Percentiles rank a stretch among this genome's conserved stretches.
Evolutionary conservation across 768 basidiomycete genomes (phyloP).

Genomic region (Suillus subluteus): DNA sequence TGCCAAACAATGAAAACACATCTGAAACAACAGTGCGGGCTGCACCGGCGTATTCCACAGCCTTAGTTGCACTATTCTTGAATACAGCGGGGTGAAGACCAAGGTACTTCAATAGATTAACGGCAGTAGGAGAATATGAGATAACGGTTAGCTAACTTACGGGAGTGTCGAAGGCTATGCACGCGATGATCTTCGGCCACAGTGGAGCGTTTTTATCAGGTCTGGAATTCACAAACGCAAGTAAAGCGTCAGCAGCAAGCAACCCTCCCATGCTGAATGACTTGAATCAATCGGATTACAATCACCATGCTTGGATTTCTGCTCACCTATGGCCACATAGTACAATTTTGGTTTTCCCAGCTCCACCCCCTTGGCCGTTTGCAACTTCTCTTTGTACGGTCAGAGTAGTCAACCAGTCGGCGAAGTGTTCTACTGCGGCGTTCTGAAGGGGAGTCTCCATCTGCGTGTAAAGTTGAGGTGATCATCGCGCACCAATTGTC

Average conservation of each 20-base stretch:
- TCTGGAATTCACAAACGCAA: slow-evolving; percentile 70
- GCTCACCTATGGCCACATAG: slow-evolving; percentile 87
- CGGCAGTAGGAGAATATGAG: neutral
- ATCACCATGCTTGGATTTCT: neutral
- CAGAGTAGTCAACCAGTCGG: slow-evolving; percentile 91
- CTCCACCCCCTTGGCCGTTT: slow-evolving; percentile 75
- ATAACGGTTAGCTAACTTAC: slow-evolving; percentile 46
- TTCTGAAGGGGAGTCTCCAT: slow-evolving; percentile 45
- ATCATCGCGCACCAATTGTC: slow-evolving; percentile 69
- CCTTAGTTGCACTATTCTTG: slow-evolving; percentile 81
- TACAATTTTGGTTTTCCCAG: slow-evolving; percentile 72
- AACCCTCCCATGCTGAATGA: slow-evolving; percentile 86
- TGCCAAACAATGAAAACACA: slow-evolving; percentile 57
- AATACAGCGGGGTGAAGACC: slow-evolving; percentile 86
- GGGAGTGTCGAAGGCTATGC: slow-evolving; percentile 89
- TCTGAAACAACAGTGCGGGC: slow-evolving; percentile 69
- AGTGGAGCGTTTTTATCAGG: slow-evolving; percentile 68
- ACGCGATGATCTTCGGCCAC: slow-evolving; percentile 89
- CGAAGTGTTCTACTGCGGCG: slow-evolving; percentile 81
- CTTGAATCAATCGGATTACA: slow-evolving; percentile 5
- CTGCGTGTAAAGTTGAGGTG: neutral
- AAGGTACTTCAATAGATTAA: slow-evolving; percentile 60
- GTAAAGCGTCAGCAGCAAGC: slow-evolving; percentile 80
- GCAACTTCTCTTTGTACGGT: slow-evolving; percentile 86
- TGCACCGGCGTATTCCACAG: slow-evolving; percentile 65